Evolutionary conservation across 2,329 filamentous ascomycete genomes (phyloP).

Genomic region (Paecilomyces formosus): DNA sequence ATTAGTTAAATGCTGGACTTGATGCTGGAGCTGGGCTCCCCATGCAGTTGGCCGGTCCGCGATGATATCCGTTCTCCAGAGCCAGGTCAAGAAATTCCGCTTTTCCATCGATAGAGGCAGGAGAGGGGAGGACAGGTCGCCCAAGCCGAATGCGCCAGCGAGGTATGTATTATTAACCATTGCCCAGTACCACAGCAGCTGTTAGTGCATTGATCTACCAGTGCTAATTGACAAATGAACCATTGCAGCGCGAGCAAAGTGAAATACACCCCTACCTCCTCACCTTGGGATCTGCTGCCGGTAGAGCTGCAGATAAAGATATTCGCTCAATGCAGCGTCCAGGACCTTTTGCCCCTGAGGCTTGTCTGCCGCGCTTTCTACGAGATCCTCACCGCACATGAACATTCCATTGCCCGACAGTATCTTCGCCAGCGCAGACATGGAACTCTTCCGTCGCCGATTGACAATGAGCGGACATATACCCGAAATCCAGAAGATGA

Average conservation of each 20-base stretch:
- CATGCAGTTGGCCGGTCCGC: conserved; percentile 17
- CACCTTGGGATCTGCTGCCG: conserved; percentile 32
- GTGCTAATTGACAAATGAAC: not conserved
- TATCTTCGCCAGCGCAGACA: conserved; percentile 35
- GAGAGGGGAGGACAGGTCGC: conserved; percentile 19
- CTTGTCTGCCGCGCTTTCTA: conserved; percentile 33
- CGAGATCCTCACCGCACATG: conserved; percentile 27
- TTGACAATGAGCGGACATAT: conserved; percentile 27
- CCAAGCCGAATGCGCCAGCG: conserved; percentile 8
- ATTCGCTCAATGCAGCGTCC: conserved; percentile 31
- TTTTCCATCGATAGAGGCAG: conserved; percentile 21
- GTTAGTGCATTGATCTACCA: conserved; percentile 6
- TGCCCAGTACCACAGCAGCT: not conserved
- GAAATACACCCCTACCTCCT: conserved; percentile 19
- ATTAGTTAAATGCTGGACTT: not conserved
- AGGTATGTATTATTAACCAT: conserved; percentile 6
- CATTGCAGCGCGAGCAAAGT: conserved; percentile 14
- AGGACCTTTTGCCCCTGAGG: conserved; percentile 27
- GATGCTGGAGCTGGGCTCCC: conserved; percentile 17
- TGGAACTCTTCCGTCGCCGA: conserved; percentile 34
- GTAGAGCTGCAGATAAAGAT: conserved; percentile 36
- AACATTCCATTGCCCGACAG: conserved; percentile 32
- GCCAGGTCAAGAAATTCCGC: conserved; percentile 25
- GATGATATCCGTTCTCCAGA: conserved; percentile 28
- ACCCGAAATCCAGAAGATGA: conserved; percentile 36